Evolutionary conservation across 352 stramenopile species (phyloP).

Genomic region (Globisporangium iwayamae): DNA sequence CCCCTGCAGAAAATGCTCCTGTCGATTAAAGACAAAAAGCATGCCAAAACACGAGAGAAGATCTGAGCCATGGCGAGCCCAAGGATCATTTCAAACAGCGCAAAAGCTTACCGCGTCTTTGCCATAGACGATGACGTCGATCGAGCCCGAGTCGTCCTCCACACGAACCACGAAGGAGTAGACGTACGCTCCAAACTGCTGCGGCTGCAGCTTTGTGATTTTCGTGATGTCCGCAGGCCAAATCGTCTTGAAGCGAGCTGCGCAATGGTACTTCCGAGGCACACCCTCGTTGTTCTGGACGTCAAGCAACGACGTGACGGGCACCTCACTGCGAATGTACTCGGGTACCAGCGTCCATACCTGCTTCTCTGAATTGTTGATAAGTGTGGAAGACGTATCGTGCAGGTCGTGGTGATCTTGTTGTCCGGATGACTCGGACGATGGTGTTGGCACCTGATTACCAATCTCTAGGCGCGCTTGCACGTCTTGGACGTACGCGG

Average conservation of each 20-base stretch:
- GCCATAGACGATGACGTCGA: conserved; percentile 70
- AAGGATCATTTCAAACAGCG: neutral
- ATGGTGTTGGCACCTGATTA: neutral
- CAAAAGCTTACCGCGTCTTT: conserved; percentile 52
- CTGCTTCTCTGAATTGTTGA: conserved; percentile 3
- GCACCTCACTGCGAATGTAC: conserved; percentile 44
- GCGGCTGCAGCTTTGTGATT: conserved; percentile 40
- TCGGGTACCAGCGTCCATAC: conserved; percentile 37
- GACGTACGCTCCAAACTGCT: conserved; percentile 27
- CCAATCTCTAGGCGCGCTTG: conserved; percentile 24
- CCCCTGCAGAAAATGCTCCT: conserved; percentile 71
- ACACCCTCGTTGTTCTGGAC: conserved; percentile 28
- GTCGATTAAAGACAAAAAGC: neutral
- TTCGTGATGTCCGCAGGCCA: conserved; percentile 50
- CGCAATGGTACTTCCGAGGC: conserved; percentile 67
- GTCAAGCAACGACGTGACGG: conserved; percentile 34
- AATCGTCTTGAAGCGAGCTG: conserved; percentile 34
- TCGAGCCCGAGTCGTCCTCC: conserved; percentile 36
- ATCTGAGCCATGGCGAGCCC: neutral
- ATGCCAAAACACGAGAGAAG: neutral
- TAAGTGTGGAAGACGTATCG: neutral
- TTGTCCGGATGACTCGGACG: neutral
- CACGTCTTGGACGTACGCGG: conserved; percentile 43
- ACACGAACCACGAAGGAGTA: conserved; percentile 71
- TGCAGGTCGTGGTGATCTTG: neutral